Base-by-base conservation (phyloP, 2,329 filamentous ascomycete species). In the Xylariaceae sp. region DNA sequence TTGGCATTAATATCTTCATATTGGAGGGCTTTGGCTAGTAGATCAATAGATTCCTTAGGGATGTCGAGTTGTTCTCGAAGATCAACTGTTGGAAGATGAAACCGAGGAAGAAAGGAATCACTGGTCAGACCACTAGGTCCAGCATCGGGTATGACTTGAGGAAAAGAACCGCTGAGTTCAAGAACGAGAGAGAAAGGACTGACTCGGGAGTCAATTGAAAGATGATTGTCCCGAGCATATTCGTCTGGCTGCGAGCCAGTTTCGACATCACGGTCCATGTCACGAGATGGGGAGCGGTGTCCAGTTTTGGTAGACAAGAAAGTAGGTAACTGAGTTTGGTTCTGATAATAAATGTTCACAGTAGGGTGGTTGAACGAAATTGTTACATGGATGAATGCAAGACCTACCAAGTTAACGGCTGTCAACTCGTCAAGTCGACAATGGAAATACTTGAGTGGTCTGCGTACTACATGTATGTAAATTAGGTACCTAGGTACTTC, bases 131-230 rank as follows among this genome's bases (percentile, higher is more conserved):
- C 56, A 33, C 48, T 37, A 4, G 37, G 17, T 5, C 54, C 48
- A 12, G 40, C 46, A 33, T 58, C 36, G 9, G 49, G 23, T 1
- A 53, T 56, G 6, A 51, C 36, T 11, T 47, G 31, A n/a, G 50
- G 47, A 44, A 48, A 29, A 33, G 51, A 44, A 12, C 23, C 19
- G 34, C 55, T 43, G 12, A 67, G 48, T 17, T 50, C 41, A 7
- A 48, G 19, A 31, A 61, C 19, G 4, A 67, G 55, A 39, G 44
- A 56, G 11, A 63, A 58, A 24, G 62, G 50, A n/a, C 63, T 31
- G n/a, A 59, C 43, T 12, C 54, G 60, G n/a, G 62, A 69, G 52
- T 71, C 63, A 17, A 66, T 40, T 16, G 69, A 61, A 34, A 72
- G 37, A 37, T 44, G 48, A 23, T 69, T 70, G 9, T 47, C 41